Evolutionary conservation across 371 early-diverging fungal genomes (phyloP), one percentile per base, ranked within the genome.

Genomic region (Mortierella polycephala): DNA sequence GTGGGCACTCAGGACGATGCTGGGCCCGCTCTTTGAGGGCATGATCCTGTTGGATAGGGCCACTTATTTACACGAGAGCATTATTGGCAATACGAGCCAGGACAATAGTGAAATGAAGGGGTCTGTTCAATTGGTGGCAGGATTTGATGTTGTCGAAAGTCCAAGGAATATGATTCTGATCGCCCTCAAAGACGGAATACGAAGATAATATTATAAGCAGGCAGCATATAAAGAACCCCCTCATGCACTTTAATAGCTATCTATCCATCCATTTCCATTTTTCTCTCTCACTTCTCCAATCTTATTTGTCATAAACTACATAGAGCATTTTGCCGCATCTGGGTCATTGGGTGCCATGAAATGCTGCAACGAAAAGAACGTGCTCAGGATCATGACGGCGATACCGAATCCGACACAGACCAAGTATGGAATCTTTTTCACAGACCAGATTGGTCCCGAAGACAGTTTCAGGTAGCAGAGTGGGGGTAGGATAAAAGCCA

Each of bases 41-140:
- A 83, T 95, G 76, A 86, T 96, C 20, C 68, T 95, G 39, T 74
- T 93, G 12, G 96, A 96, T 72, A 87, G 96, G 14, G 92, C 88
- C 69, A 60, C 90, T 37, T 92, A 85, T 62, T 69, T 95, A 46
- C 74, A 85, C 44, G 93, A 91, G 51, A 70, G 73, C 8, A 55
- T 81, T 23, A 57, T 69, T 14, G 69, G 67, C 14, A 41, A 46
- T 16, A 56, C 44, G 23, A 21, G 13, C 7, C 21, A 50, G 7
- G 45, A 8, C 21, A 59, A 42, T 20, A 52, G 16, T 44, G 46
- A 20, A 12, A 56, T 53, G 46, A 67, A 60, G 50, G 71, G 64
- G 18, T 71, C 72, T 0, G 72, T 77, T 6, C 68, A 71, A 20
- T 49, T 77, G 41, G 65, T 77, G 7, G 72, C 77, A 7, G 77